Evolutionary conservation across 148 eudicot genomes (phyloP), one percentile per base, ranked within the genome.

Genomic region (Amaranthus cruentus): DNA sequence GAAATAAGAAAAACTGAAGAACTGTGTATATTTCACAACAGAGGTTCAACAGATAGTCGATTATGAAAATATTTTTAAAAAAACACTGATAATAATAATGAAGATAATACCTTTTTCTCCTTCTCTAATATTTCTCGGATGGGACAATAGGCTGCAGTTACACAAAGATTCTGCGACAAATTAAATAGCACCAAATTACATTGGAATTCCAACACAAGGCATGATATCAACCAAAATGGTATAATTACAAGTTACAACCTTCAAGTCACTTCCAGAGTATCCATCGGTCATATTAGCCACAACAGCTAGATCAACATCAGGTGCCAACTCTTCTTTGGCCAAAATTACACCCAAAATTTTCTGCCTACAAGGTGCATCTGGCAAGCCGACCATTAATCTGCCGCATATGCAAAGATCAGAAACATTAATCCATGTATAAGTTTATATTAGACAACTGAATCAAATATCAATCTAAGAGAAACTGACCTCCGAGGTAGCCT

Each of bases 351-450:
- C 78, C 71, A 94, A 78, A 72, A 94, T 91, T 81, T 87, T 91
- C 79, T 89, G 93, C 78, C 98, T 77, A 71, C 91, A 91, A n/a
- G 85, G 68, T 18, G 85, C 88, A 87, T 91, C 98, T 62, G 97
- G 98, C 80, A 94, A 75, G 75, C 92, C 90, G 42, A 94, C 96
- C 98, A 91, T 91, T 82, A 94, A 84, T 77, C 98, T 94, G 90
- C 86, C 78, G n/a, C 47, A 83, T 62, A 50, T 60, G 10, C 48
- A 44, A 53, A 71, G 11, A 50, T 47, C 13, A 56, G 13, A 74
- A 55, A 46, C 2, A n/a, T 72, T 15, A 69, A 13, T 62, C 51
- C 51, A 73, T 10, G 55, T 7, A 64, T 48, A 55, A 9, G 38
- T 44, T 28, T 28, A 28, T 28, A 28, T 28, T 65, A 9, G 46